Percentiles rank a stretch among this genome's conserved stretches.
Conservation (phyloP, 495 filamentous ascomycete species). For the Aspergillus saccharolyticus region DNA sequence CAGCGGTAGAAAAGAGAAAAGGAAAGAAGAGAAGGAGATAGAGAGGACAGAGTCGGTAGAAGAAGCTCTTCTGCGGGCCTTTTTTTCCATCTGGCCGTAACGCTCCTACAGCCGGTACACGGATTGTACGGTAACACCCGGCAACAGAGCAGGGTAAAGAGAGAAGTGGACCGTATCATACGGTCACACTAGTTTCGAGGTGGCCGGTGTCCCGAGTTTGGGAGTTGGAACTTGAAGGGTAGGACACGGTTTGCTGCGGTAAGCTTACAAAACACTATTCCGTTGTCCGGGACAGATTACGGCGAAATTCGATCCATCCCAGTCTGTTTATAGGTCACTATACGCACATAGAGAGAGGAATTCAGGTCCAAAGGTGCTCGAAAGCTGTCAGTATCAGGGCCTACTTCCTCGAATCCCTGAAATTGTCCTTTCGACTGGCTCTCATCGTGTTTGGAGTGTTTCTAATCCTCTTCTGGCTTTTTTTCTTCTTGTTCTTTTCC, state of each 20-base stretch:
- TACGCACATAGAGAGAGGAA: too few species aligned
- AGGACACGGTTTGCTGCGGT: slow-evolving; percentile 8
- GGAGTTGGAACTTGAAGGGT: background rate
- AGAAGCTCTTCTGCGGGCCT: slow-evolving; percentile 26
- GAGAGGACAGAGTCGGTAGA: slow-evolving; percentile 17
- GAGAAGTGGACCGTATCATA: slow-evolving; percentile 15
- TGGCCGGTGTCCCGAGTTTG: slow-evolving; percentile 22
- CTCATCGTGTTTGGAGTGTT: background rate
- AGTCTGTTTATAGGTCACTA: too few species aligned
- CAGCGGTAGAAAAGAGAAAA: slow-evolving; percentile 28
- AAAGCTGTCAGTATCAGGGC: too few species aligned
- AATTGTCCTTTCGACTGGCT: background rate
- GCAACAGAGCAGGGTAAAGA: slow-evolving; percentile 17
- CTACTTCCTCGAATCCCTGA: too few species aligned
- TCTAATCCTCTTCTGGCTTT: background rate
- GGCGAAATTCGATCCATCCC: background rate
- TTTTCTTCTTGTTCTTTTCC: background rate
- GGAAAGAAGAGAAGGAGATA: slow-evolving; percentile 22
- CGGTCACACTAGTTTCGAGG: slow-evolving; percentile 14
- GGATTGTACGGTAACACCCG: slow-evolving; percentile 21
- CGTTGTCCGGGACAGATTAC: slow-evolving; percentile 15
- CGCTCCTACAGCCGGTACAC: slow-evolving; percentile 33
- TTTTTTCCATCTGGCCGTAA: slow-evolving; percentile 38
- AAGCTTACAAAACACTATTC: slow-evolving; percentile 6
- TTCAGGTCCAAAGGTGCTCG: too few species aligned